These are phyloP conservation scores for Cyberlindnera maritima DNA, from an alignment of 805 yeast species.

Conservation along the genomic window DNA sequence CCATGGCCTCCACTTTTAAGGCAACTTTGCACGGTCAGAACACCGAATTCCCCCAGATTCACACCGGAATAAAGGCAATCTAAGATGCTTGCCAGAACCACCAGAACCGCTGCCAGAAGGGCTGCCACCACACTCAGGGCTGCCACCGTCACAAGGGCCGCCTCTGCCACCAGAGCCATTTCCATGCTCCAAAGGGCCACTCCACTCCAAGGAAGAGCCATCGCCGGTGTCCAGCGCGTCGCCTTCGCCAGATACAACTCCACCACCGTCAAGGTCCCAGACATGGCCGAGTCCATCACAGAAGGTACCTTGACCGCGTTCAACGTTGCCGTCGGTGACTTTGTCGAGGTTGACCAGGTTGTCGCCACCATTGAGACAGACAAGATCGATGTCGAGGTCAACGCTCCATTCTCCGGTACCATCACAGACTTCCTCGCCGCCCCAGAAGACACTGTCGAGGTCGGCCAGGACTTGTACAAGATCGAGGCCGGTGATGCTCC, in stretches of 20 bases:
- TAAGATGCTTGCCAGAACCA: conserved; percentile 13
- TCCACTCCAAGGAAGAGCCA: neutral
- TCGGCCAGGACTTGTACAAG: conserved; percentile 88
- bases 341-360: conserved; percentile 79
- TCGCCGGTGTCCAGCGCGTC: neutral
- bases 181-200: neutral
- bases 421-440: conserved; percentile 76
- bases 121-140: conserved; percentile 6
- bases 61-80: no score
- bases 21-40: neutral
- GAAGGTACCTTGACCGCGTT: conserved; percentile 87
- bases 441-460: conserved; percentile 91
- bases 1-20: neutral
- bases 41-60: no score
- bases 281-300: conserved; percentile 97
- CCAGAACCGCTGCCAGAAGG: conserved; percentile 14
- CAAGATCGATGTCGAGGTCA: conserved; percentile 96
- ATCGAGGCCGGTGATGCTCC: conserved; percentile 79
- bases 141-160: neutral
- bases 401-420: conserved; percentile 90
- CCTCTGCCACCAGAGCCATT: neutral
- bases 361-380: conserved; percentile 98
- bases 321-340: conserved; percentile 81
- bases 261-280: conserved; percentile 82
- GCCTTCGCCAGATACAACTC: conserved; percentile 33